These are phyloP conservation scores for Exutisphaerella laricina DNA, from an alignment of 2,329 filamentous ascomycete species.

Conservation along the genomic window DNA sequence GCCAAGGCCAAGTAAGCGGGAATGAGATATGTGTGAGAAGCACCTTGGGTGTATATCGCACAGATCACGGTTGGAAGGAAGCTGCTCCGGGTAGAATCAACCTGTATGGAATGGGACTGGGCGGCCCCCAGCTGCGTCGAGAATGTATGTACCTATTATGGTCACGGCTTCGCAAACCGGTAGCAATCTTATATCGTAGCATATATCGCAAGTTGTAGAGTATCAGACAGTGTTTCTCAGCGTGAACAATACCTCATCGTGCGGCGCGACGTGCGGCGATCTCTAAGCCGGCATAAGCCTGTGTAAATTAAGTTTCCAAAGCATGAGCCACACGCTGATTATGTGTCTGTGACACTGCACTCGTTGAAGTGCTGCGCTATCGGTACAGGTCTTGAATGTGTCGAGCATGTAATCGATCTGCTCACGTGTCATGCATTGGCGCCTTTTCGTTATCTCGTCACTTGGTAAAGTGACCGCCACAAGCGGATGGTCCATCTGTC, in stretches of 20 bases:
- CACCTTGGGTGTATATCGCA: background rate
- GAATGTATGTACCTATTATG: constrained; percentile 14
- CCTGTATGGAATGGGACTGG: background rate
- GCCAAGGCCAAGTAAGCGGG: constrained; percentile 68
- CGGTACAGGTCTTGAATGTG: too few relatives aligned
- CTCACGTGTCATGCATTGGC: background rate
- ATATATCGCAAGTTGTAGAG: too few relatives aligned
- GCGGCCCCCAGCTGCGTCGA: background rate
- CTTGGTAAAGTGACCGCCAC: background rate
- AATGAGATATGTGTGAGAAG: background rate
- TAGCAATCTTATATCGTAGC: constrained; percentile 13
- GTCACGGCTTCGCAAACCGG: constrained; percentile 1
- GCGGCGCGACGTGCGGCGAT: too few relatives aligned
- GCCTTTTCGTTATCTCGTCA: background rate
- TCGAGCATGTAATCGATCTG: background rate
- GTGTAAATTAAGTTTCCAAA: too few relatives aligned
- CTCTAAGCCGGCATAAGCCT: too few relatives aligned
- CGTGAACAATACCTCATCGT: too few relatives aligned
- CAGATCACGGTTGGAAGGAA: background rate
- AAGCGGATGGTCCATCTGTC: background rate
- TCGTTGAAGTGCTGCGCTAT: too few relatives aligned
- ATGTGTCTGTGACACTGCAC: too few relatives aligned
- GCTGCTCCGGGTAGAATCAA: background rate
- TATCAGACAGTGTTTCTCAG: too few relatives aligned
- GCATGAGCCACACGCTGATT: too few relatives aligned